Evolutionary conservation across 2,329 filamentous ascomycete species (phyloP), one percentile per base, ranked within the genome.

Genomic region (Botrytis cinerea): DNA sequence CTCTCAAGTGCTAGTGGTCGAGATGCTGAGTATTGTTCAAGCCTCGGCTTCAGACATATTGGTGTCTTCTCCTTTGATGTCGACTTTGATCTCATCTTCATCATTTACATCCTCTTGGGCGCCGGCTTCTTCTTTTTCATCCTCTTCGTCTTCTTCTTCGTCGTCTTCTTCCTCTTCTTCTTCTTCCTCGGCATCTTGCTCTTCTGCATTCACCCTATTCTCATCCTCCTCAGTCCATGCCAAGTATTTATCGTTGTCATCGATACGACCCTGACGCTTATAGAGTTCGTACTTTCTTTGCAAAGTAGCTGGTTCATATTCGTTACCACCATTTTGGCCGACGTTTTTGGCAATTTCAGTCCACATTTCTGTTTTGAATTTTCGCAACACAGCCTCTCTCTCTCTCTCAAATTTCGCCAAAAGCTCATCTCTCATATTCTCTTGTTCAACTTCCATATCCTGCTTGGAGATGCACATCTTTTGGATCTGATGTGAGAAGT

Each of bases 401-500:
- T 67, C 63, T 38, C 14, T 51, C 20, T 51, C 63, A 51, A 67
- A 51, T 51, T 67, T 32, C 1, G 28, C 46, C 46, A 62, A 43
- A 8, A 62, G 60, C 38, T 62, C 60, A 25, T 62, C 60, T 40
- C 60, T 38, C 25, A 22, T 43, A 4, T 25, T 43, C 38, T 62
- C 60, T 4, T 40, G 60, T 62, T 62, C 35, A 2, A n/a, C 60
- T n/a, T 67, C 45, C 63, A 51, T 51, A 8, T 40, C 28, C 40
- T n/a, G 63, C 46, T 67, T 67, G 22, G 38, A 67, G 22, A 51
- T 35, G 14, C 64, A 68, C 64, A 68, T 68, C 64, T 28, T 68
- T 28, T 68, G 35, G 2, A 68, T 68, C 64, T 68, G 46, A 32
- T 40, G 4, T 9, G 2, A 10, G 38, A 6, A 43, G 20, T 68